phyloP scores from a whole-genome alignment of 108 stramenopile genomes.

The Bacterosira constricta region DNA sequence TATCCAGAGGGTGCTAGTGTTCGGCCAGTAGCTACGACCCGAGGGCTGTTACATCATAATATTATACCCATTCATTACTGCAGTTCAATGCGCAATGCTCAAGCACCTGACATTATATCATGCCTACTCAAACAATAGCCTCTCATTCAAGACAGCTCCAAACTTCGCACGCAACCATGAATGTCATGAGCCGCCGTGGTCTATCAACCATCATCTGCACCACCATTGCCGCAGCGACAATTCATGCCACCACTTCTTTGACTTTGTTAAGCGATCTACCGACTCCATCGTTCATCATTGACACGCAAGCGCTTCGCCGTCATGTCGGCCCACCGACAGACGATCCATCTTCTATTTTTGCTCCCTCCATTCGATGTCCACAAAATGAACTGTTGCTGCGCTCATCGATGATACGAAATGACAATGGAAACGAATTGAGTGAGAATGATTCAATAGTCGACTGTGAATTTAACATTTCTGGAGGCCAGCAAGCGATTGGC shows the following conservation, averaged over 20 bases:
- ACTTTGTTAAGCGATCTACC: slow-evolving; percentile 61
- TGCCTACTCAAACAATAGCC: background rate
- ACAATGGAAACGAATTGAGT: background rate
- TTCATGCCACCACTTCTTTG: background rate
- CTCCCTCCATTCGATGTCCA: slow-evolving; percentile 32
- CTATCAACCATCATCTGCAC: background rate
- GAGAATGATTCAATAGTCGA: slow-evolving; percentile 18
- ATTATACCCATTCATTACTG: no score
- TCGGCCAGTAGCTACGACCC: no score
- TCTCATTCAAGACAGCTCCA: background rate
- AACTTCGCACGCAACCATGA: no score
- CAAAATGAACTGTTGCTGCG: slow-evolving; percentile 22
- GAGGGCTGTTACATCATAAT: no score
- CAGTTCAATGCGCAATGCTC: no score
- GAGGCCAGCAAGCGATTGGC: slow-evolving; percentile 37
- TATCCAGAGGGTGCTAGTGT: no score
- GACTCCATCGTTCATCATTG: slow-evolving; percentile 56
- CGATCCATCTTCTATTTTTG: background rate
- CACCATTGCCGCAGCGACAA: slow-evolving; percentile 3
- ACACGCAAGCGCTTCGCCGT: slow-evolving; percentile 36
- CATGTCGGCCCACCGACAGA: slow-evolving; percentile 36
- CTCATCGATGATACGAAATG: slow-evolving; percentile 34
- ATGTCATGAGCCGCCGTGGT: no score
- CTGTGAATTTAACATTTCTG: slow-evolving; percentile 29
- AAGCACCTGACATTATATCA: no score